phyloP scores from a whole-genome alignment of 306 rosid genomes.

The Lupinus albus region DNA sequence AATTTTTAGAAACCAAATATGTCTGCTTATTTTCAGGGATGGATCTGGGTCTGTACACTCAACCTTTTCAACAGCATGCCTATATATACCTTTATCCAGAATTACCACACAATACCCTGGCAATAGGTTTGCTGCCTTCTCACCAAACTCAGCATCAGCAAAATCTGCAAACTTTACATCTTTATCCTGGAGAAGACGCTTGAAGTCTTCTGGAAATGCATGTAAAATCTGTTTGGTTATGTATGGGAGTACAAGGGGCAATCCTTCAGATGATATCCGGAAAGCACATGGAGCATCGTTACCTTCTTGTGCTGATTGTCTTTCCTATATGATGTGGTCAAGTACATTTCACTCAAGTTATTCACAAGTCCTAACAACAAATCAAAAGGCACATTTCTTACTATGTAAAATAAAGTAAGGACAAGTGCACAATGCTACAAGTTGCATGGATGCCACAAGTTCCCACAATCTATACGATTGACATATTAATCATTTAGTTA shows the following conservation, averaged over 20 bases:
- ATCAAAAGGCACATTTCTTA: constrained; percentile 7
- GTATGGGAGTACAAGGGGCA: constrained; percentile 82
- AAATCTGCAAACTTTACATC: constrained; percentile 81
- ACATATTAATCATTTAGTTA: background rate
- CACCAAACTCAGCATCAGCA: constrained; percentile 70
- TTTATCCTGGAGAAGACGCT: constrained; percentile 76
- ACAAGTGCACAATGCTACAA: background rate
- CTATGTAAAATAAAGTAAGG: too few species aligned
- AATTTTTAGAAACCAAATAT: too few species aligned
- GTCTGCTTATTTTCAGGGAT: too few species aligned
- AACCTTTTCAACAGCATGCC: constrained; percentile 15
- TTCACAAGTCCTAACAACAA: constrained; percentile 6
- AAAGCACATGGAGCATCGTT: constrained; percentile 74
- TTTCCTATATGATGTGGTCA: constrained; percentile 58
- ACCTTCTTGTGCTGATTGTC: constrained; percentile 93
- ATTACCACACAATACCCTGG: constrained; percentile 88
- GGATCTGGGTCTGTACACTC: background rate
- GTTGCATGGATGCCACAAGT: background rate
- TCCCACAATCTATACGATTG: background rate
- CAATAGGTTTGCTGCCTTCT: constrained; percentile 66
- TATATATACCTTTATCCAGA: constrained; percentile 64
- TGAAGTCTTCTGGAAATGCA: constrained; percentile 76
- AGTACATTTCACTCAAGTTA: constrained; percentile 33
- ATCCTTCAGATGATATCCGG: constrained; percentile 94
- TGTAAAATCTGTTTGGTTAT: constrained; percentile 76